Evolutionary conservation across 2,329 filamentous ascomycete species (phyloP), one percentile per base, ranked within the genome.

Genomic region (Epichloe sylvatica): DNA sequence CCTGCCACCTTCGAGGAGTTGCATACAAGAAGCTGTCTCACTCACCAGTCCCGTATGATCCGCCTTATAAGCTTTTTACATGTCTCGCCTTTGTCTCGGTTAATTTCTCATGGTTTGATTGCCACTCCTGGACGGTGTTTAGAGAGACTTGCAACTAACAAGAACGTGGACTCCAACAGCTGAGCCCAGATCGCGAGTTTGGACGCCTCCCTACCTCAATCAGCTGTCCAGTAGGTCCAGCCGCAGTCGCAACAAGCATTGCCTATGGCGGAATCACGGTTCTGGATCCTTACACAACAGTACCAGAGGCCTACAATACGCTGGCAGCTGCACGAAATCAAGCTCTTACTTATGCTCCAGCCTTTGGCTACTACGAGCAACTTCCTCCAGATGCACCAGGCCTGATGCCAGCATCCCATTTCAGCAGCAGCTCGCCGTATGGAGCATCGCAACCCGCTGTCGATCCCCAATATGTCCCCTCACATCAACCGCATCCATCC

Each of bases 231-330:
- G 17, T 30, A 17, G 40, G 39, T 3, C 41, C 37, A 34, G 49
- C 7, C 5, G 17, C 25, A 25, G 25, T 40, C 35, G 36, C 47
- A 34, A n/a, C 15, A 15, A 40, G 39, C 41, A 42, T 23, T 13
- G 33, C 36, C 15, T 39, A 51, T 25, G 46, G 42, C 3, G 42
- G 30, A 9, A 38, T 46, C 15, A 38, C 37, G 11, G 41, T 34
- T 5, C n/a, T 34, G n/a, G 46, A 37, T 15, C 36, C 45, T 2
- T 48, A 51, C 37, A 36, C 45, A 9, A 33, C 30, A 34, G 42
- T 41, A 42, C 41, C 42, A 5, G 49, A 51, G 47, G 30, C 46
- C 30, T 51, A 51, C 42, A 48, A 48, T 38, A 5, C 46, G 12
- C 46, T 42, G 21, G 36, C 30, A 11, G 45, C 40, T 9, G 33